phyloP scores from a whole-genome alignment of 2,329 filamentous ascomycete species.

The Aciculosporium take region DNA sequence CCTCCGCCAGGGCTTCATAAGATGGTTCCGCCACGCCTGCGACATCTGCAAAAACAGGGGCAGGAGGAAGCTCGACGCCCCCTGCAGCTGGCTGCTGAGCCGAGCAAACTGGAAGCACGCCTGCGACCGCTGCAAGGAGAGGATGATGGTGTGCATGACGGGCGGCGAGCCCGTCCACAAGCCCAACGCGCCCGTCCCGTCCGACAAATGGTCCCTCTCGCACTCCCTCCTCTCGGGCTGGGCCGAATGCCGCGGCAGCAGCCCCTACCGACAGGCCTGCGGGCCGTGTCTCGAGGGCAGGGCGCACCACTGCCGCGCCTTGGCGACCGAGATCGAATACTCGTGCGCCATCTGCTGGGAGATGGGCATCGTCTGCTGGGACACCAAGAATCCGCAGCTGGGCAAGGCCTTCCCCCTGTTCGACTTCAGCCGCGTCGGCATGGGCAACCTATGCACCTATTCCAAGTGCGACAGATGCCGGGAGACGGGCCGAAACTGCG shows the following conservation, averaged over 20 bases:
- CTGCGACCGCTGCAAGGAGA: slow-evolving; percentile 11
- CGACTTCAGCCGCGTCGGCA: slow-evolving; percentile 18
- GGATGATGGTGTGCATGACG: slow-evolving; percentile 11
- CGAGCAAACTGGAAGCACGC: slow-evolving; percentile 10
- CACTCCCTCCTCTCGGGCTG: slow-evolving; percentile 8
- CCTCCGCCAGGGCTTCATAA: slow-evolving; percentile 6
- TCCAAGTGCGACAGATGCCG: slow-evolving; percentile 13
- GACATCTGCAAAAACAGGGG: slow-evolving; percentile 10
- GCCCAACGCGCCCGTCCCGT: slow-evolving; percentile 3
- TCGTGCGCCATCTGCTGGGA: slow-evolving; percentile 16
- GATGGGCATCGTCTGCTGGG: slow-evolving; percentile 17
- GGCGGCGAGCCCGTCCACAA: slow-evolving; percentile 7
- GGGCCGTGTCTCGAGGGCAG: slow-evolving; percentile 5
- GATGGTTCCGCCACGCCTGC: slow-evolving; percentile 14
- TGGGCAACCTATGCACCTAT: slow-evolving; percentile 16
- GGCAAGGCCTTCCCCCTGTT: slow-evolving; percentile 12
- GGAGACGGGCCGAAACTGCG: slow-evolving; percentile 15
- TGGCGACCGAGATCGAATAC: slow-evolving; percentile 5
- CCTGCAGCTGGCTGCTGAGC: slow-evolving; percentile 13
- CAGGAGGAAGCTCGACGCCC: not conserved
- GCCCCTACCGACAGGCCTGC: slow-evolving; percentile 9
- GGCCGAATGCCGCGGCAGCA: slow-evolving; percentile 8
- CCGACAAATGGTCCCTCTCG: slow-evolving; percentile 7
- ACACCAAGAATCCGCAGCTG: not conserved
- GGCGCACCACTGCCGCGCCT: slow-evolving; percentile 10